Conservation (phyloP, 257 asterid genomes). For the Solanum bukasovii region DNA sequence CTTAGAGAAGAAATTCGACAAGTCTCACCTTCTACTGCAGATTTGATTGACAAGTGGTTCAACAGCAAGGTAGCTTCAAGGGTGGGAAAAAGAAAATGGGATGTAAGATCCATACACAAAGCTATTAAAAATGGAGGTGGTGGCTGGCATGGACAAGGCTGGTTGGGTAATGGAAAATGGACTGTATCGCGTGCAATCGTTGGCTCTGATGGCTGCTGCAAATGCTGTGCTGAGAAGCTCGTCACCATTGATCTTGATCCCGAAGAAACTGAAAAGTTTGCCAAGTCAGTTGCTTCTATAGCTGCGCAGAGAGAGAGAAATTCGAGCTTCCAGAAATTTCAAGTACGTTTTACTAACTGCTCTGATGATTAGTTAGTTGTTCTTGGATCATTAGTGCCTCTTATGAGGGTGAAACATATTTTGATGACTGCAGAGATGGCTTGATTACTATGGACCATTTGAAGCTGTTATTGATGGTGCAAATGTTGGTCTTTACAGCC, state of each 20-base stretch:
- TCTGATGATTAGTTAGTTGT: neutral
- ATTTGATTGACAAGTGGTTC: constrained; percentile 70
- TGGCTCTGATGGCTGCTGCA: constrained; percentile 59
- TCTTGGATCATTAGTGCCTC: neutral
- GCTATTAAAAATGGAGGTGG: constrained; percentile 66
- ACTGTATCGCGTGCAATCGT: constrained; percentile 31
- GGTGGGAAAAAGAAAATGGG: constrained; percentile 73
- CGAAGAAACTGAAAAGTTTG: constrained; percentile 61
- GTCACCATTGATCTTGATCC: constrained; percentile 81
- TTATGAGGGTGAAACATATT: constrained; percentile 10
- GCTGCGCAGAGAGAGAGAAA: constrained; percentile 58
- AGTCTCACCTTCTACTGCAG: constrained; percentile 55
- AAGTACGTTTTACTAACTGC: constrained; percentile 28
- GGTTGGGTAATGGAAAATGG: constrained; percentile 88
- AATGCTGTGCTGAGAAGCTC: constrained; percentile 51
- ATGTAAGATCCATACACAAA: constrained; percentile 23
- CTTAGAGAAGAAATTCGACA: constrained; percentile 67
- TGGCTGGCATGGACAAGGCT: constrained; percentile 92
- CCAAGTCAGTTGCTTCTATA: constrained; percentile 61
- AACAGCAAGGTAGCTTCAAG: constrained; percentile 51
- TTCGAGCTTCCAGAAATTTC: constrained; percentile 70
- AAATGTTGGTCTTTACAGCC: constrained; percentile 72
- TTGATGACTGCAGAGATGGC: constrained; percentile 66
- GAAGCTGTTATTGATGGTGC: constrained; percentile 91
- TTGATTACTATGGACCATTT: constrained; percentile 73